Conservation (phyloP, 1,139 yeast species). For the Zygotorulaspora mrakii region DNA sequence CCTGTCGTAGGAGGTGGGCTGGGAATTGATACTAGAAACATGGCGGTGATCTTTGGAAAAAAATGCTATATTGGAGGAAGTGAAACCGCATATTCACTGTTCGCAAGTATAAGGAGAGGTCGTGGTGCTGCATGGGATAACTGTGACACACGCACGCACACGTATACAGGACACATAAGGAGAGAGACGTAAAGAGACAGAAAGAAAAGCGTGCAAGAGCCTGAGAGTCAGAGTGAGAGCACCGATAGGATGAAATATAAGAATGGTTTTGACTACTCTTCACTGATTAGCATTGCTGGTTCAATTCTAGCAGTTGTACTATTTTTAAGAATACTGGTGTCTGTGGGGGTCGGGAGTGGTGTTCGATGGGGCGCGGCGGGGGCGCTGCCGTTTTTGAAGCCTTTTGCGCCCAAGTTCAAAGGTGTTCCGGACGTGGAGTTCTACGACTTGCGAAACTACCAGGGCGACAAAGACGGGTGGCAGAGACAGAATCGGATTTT, state of each 20-base stretch:
- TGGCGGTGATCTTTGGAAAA: too few relatives aligned
- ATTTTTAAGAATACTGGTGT: constrained; percentile 20
- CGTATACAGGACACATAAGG: too few relatives aligned
- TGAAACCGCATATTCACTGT: too few relatives aligned
- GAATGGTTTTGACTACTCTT: constrained; percentile 9
- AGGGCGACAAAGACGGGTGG: constrained; percentile 55
- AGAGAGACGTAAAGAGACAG: too few relatives aligned
- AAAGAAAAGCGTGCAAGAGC: too few relatives aligned
- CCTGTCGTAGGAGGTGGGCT: too few relatives aligned
- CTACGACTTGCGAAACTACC: constrained; percentile 51
- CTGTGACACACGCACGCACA: too few relatives aligned
- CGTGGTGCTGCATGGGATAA: constrained; percentile 2
- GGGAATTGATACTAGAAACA: too few relatives aligned
- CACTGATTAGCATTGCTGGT: constrained; percentile 22
- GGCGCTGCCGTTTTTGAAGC: constrained; percentile 13
- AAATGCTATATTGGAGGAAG: too few relatives aligned
- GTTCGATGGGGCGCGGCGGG: constrained; percentile 5
- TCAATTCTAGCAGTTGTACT: constrained; percentile 22
- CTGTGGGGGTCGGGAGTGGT: background rate
- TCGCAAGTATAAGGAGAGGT: background rate
- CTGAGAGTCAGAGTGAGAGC: too few relatives aligned
- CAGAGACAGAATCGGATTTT: constrained; percentile 54
- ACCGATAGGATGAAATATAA: constrained; percentile 7
- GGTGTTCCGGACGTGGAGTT: constrained; percentile 42
- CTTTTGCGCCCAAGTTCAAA: constrained; percentile 36